Percentiles rank a stretch among this genome's conserved stretches.
Conservation (phyloP, 2,329 filamentous ascomycete species). For the Tolypocladium sp. region DNA sequence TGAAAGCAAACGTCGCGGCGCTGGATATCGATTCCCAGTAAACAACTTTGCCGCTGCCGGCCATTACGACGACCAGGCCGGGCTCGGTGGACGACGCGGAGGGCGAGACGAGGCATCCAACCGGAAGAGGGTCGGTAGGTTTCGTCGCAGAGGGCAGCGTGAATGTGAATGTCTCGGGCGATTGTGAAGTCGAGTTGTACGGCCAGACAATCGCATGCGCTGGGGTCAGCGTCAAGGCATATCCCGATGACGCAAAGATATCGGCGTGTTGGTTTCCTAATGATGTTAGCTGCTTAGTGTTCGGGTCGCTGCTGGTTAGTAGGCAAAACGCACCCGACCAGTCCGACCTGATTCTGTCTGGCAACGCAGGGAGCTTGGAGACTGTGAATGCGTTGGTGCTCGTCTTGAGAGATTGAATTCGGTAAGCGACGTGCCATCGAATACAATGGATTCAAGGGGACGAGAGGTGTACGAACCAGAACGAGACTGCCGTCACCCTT, state of each 20-base stretch:
- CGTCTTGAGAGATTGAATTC: conserved; percentile 44
- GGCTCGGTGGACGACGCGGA: conserved; percentile 71
- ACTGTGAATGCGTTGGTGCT: conserved; percentile 79
- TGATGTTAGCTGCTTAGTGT: not conserved
- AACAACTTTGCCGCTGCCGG: conserved; percentile 72
- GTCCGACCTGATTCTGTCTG: conserved; percentile 63
- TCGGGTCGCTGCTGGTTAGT: not conserved
- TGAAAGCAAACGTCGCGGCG: conserved; percentile 74
- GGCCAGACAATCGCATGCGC: conserved; percentile 85
- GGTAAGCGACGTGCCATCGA: conserved; percentile 12
- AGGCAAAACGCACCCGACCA: conserved; percentile 47
- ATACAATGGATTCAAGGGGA: conserved; percentile 1
- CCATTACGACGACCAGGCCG: conserved; percentile 79
- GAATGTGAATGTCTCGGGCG: conserved; percentile 72
- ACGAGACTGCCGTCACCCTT: conserved; percentile 61
- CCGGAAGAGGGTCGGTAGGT: conserved; percentile 62
- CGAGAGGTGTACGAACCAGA: conserved; percentile 40
- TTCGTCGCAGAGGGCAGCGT: conserved; percentile 66
- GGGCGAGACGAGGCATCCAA: conserved; percentile 74
- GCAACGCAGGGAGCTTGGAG: conserved; percentile 74
- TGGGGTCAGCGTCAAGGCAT: conserved; percentile 72
- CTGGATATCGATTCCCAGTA: conserved; percentile 96
- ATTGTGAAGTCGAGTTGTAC: conserved; percentile 60
- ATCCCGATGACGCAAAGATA: conserved; percentile 56
- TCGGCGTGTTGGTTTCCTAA: conserved; percentile 57